Conservation (phyloP, 345 rosid species). For the Carallia pectinifolia region DNA sequence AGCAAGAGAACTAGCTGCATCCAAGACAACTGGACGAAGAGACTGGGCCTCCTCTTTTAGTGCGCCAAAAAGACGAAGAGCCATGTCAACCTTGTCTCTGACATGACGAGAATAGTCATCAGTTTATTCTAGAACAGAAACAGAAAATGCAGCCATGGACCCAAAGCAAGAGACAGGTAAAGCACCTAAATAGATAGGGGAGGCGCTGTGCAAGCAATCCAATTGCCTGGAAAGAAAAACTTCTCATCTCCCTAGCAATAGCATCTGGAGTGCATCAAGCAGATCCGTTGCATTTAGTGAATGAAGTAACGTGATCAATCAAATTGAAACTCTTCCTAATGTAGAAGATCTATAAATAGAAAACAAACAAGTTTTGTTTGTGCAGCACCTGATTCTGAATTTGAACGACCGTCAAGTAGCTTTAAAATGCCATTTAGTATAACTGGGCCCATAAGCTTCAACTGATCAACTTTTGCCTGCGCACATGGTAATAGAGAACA, state of each 20-base stretch:
- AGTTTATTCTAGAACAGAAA: constrained; percentile 13
- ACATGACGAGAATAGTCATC: constrained; percentile 22
- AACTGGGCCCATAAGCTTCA: constrained; percentile 93
- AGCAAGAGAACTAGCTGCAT: constrained; percentile 76
- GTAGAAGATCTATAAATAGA: not conserved
- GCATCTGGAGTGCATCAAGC: constrained; percentile 47
- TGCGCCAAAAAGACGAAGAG: constrained; percentile 81
- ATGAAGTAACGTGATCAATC: constrained; percentile 16
- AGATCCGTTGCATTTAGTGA: constrained; percentile 11
- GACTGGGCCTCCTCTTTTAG: constrained; percentile 69
- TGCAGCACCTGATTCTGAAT: constrained; percentile 66
- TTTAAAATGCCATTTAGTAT: constrained; percentile 76
- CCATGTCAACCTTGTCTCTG: constrained; percentile 93
- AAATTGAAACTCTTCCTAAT: constrained; percentile 3
- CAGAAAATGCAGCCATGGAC: constrained; percentile 23
- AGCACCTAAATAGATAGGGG: constrained; percentile 89
- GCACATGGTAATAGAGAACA: constrained; percentile 14
- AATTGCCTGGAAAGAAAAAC: constrained; percentile 84
- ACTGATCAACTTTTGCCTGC: constrained; percentile 79
- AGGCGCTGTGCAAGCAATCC: constrained; percentile 87
- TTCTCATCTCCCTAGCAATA: constrained; percentile 66
- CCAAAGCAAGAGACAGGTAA: constrained; percentile 12
- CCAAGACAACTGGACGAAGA: constrained; percentile 76
- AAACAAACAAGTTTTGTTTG: constrained; percentile 6
- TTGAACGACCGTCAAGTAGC: constrained; percentile 76